phyloP scores from a whole-genome alignment of 331 rosid genomes.

The Saraca asoca region DNA sequence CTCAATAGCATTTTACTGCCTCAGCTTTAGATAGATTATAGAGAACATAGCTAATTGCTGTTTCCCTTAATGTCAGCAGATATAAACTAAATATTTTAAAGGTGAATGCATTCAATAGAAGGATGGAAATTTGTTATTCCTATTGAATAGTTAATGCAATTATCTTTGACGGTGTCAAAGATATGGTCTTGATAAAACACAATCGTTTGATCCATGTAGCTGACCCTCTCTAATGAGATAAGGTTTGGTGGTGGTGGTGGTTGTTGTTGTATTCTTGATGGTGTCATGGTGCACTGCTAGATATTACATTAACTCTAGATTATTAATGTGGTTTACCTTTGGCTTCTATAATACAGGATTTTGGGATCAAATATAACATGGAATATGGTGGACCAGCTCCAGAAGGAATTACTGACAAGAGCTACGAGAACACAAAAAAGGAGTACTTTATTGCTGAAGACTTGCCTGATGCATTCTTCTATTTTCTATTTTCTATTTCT shows the following conservation, averaged over 20 bases:
- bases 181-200: no score
- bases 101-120: slow-evolving; percentile 12
- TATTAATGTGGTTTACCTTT: slow-evolving; percentile 22
- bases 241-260: no score
- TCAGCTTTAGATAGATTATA: no score
- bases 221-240: no score
- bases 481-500: slow-evolving; percentile 27
- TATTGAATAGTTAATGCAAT: background rate
- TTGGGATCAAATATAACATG: slow-evolving; percentile 97
- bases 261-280: no score
- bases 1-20: no score
- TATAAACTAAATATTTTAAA: no score
- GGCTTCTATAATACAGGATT: slow-evolving; percentile 69
- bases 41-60: no score
- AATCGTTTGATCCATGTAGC: no score
- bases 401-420: slow-evolving; percentile 85
- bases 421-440: slow-evolving; percentile 77
- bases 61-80: no score
- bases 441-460: slow-evolving; percentile 82
- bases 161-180: no score
- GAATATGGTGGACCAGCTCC: slow-evolving; percentile 99
- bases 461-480: slow-evolving; percentile 69
- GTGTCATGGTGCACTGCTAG: slow-evolving; percentile 7
- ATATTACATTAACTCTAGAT: slow-evolving; percentile 17
- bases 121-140: slow-evolving; percentile 11